These are phyloP conservation scores for Boehmeria nivea DNA, from an alignment of 306 rosid species.

Conservation along the genomic window DNA sequence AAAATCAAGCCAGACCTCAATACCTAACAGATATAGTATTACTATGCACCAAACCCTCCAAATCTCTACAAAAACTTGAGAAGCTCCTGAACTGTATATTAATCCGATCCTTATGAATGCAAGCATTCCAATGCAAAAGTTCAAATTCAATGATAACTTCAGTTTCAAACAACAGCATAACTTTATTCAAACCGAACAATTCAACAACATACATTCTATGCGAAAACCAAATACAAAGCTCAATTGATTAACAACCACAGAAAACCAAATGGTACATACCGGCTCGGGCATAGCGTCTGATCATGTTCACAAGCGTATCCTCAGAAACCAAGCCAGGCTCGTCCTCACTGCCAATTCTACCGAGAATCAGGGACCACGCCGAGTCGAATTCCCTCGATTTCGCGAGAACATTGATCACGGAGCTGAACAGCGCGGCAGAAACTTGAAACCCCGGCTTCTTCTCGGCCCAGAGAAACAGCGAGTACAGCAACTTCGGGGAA, in stretches of 20 bases:
- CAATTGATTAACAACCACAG: too few species aligned
- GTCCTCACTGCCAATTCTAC: conserved; percentile 24
- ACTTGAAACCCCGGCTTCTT: conserved; percentile 46
- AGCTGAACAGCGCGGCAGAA: conserved; percentile 35
- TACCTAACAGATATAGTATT: background rate
- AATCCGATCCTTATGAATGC: too few species aligned
- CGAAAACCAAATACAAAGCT: background rate
- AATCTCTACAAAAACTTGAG: too few species aligned
- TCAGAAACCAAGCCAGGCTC: conserved; percentile 39
- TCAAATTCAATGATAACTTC: too few species aligned
- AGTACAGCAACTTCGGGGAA: conserved; percentile 61
- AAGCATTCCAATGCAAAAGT: too few species aligned
- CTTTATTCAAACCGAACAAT: background rate
- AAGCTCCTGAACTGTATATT: too few species aligned
- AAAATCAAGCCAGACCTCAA: background rate
- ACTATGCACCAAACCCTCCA: too few species aligned
- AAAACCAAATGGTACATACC: conserved; percentile 31
- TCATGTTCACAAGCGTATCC: conserved; percentile 59
- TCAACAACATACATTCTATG: background rate
- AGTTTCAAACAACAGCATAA: too few species aligned
- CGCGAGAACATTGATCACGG: conserved; percentile 50
- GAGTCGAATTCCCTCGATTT: conserved; percentile 61
- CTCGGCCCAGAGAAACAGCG: conserved; percentile 71
- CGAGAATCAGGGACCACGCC: conserved; percentile 61
- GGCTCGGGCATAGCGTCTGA: conserved; percentile 77